Conservation (phyloP, 176 grass and related monocot genomes). For the Carex cristatella region DNA sequence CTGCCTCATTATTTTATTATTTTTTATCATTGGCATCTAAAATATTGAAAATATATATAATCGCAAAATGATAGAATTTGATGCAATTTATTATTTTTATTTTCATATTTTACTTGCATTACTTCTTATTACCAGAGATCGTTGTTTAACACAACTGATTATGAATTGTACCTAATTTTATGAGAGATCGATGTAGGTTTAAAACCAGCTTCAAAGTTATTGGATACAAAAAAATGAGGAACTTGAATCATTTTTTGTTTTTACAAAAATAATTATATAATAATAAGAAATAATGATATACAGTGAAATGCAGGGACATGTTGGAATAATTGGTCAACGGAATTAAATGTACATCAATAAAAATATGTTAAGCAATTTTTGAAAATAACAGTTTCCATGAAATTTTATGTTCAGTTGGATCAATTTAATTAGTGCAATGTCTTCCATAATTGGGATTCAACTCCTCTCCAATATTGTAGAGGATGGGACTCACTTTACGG, state of each 20-base stretch:
- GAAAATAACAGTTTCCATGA: background rate
- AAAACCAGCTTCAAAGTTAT: background rate
- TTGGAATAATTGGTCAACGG: background rate
- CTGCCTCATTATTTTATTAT: too few species aligned
- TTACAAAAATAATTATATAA: background rate
- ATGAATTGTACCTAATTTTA: too few species aligned
- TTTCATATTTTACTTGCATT: background rate
- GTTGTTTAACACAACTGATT: background rate
- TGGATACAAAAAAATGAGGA: background rate
- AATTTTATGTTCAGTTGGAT: background rate
- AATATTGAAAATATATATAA: too few species aligned
- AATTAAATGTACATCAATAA: background rate
- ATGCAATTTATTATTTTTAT: background rate
- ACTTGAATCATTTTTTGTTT: background rate
- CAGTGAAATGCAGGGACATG: background rate
- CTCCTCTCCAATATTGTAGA: too few species aligned
- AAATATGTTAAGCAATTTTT: background rate
- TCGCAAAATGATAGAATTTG: background rate
- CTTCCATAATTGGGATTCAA: background rate
- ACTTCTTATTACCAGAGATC: background rate
- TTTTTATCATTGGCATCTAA: too few species aligned
- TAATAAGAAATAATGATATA: background rate
- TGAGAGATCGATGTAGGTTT: background rate
- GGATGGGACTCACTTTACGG: too few species aligned
- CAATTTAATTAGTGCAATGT: background rate